Conservation (phyloP, 805 yeast genomes). For the Myxozyma neotropica region DNA sequence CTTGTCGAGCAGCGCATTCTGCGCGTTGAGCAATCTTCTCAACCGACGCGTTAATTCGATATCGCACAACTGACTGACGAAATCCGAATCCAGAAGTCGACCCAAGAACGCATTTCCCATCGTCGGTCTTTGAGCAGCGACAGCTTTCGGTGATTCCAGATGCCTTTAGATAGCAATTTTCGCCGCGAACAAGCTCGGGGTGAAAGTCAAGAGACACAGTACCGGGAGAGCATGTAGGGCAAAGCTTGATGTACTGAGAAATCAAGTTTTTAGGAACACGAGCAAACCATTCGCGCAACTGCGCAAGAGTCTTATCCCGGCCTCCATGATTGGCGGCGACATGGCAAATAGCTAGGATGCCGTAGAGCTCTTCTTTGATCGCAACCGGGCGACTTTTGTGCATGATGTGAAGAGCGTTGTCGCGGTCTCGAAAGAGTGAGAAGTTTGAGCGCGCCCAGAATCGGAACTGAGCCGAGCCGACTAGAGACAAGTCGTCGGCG, state of each 20-base stretch:
- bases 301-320: conserved; percentile 30
- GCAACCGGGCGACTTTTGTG: conserved; percentile 32
- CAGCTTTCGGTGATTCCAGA: conserved; percentile 4
- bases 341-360: conserved; percentile 25
- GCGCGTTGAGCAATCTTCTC: neutral
- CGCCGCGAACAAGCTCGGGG: conserved; percentile 47
- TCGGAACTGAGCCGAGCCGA: conserved; percentile 28
- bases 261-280: conserved; percentile 33
- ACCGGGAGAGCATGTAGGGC: conserved; percentile 47
- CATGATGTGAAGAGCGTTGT: conserved; percentile 16
- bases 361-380: conserved; percentile 29
- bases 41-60: conserved; percentile 5
- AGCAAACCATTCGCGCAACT: conserved; percentile 29
- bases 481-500: conserved; percentile 2
- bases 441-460: conserved; percentile 32
- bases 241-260: conserved; percentile 31
- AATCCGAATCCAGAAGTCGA: neutral
- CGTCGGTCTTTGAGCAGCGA: conserved; percentile 7
- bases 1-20: conserved; percentile 6
- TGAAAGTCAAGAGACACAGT: conserved; percentile 77
- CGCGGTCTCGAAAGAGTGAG: conserved; percentile 14
- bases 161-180: conserved; percentile 12
- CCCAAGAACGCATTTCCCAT: neutral
- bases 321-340: conserved; percentile 28
- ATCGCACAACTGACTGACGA: conserved; percentile 9